These are phyloP conservation scores for Phytophthora niederhauseri DNA, from an alignment of 352 stramenopile genomes.

Conservation along the genomic window DNA sequence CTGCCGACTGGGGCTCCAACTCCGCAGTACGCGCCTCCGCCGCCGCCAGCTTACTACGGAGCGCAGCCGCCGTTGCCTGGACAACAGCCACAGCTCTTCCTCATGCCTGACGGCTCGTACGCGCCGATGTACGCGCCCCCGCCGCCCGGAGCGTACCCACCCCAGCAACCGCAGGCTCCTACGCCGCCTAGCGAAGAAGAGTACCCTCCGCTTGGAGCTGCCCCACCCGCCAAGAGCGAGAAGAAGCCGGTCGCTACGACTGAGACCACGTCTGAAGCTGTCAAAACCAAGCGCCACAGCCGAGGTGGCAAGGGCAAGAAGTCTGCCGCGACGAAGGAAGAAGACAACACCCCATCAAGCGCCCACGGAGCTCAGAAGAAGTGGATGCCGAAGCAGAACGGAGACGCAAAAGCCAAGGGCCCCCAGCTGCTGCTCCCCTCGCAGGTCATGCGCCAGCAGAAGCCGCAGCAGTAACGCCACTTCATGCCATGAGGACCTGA, in stretches of 20 bases:
- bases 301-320: conserved; percentile 30
- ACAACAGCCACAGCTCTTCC: conserved; percentile 36
- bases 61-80: conserved; percentile 25
- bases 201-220: conserved; percentile 37
- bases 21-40: conserved; percentile 24
- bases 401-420: conserved; percentile 24
- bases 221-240: conserved; percentile 13
- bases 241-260: conserved; percentile 22
- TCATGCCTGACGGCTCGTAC: conserved; percentile 42
- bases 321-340: conserved; percentile 7
- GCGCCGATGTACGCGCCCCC: conserved; percentile 35
- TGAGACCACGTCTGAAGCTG: conserved; percentile 1
- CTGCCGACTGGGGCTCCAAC: conserved; percentile 19
- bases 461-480: conserved; percentile 39
- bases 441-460: conserved; percentile 57
- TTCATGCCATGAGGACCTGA: conserved; percentile 8
- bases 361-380: conserved; percentile 26
- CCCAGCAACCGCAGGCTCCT: conserved; percentile 17
- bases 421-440: conserved; percentile 50
- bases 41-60: conserved; percentile 30
- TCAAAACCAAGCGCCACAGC: conserved; percentile 30
- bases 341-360: conserved; percentile 1
- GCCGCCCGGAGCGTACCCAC: conserved; percentile 12
- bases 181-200: conserved; percentile 33
- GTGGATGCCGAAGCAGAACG: conserved; percentile 42